These are phyloP conservation scores for Solanum bukasovii DNA, from an alignment of 257 asterid species.

Conservation along the genomic window DNA sequence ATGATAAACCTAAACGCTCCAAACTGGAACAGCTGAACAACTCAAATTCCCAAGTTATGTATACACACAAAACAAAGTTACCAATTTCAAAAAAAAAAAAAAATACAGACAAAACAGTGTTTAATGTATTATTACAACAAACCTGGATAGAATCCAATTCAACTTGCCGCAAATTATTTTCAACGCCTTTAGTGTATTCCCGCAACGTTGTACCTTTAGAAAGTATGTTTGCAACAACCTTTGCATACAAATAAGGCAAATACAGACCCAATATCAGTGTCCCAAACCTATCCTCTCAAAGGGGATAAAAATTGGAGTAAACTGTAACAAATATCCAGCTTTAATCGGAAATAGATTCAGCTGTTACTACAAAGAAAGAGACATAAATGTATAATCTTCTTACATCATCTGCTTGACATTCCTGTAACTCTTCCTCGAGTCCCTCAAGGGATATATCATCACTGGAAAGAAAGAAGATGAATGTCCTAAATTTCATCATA, in stretches of 20 bases:
- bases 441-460: slow-evolving; percentile 90
- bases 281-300: background rate
- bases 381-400: background rate
- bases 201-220: slow-evolving; percentile 78
- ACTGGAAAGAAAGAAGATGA: slow-evolving; percentile 16
- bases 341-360: background rate
- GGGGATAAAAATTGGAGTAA: background rate
- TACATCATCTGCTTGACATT: slow-evolving; percentile 89
- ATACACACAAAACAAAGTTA: background rate
- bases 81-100: background rate
- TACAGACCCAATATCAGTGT: background rate
- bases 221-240: slow-evolving; percentile 90
- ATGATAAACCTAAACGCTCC: background rate
- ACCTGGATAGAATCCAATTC: slow-evolving; percentile 97
- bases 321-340: background rate
- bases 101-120: background rate
- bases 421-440: slow-evolving; percentile 84
- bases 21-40: background rate
- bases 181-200: slow-evolving; percentile 89
- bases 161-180: slow-evolving; percentile 73
- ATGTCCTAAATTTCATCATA: background rate
- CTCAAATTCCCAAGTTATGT: background rate
- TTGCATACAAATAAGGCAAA: slow-evolving; percentile 1
- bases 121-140: background rate
- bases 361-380: background rate